phyloP scores from a whole-genome alignment of 2,329 filamentous ascomycete species.

The Arthrobotrys entomopaga region DNA sequence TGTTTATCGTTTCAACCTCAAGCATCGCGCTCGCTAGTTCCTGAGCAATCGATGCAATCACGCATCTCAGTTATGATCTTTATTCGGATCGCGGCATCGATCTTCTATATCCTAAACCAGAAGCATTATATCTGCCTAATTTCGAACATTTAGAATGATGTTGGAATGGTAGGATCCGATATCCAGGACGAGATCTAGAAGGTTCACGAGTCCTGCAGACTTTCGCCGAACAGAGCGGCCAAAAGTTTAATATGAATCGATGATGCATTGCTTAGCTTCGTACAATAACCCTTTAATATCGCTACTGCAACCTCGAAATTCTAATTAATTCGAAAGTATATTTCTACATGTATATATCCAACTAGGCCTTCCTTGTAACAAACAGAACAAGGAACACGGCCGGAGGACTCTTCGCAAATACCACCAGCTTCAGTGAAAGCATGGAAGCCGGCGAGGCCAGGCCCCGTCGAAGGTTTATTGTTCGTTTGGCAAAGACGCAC shows the following conservation, averaged over 20 bases:
- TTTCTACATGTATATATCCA: background rate
- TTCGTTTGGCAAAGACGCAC: slow-evolving; percentile 6
- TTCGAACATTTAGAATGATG: too few species aligned
- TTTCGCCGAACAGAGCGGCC: too few species aligned
- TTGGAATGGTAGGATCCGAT: too few species aligned
- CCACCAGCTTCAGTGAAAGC: background rate
- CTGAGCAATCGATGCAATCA: too few species aligned
- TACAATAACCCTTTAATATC: slow-evolving; percentile 5
- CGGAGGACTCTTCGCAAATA: background rate
- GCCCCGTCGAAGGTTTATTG: background rate
- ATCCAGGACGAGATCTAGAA: too few species aligned
- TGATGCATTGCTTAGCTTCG: too few species aligned
- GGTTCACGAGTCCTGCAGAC: too few species aligned
- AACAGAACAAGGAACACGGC: background rate
- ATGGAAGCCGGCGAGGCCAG: too few species aligned
- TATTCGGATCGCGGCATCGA: background rate
- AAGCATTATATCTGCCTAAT: too few species aligned
- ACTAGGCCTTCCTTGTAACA: background rate
- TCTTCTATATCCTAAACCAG: background rate
- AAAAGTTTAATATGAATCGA: too few species aligned
- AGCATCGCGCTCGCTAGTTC: slow-evolving; percentile 20
- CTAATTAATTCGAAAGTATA: too few species aligned
- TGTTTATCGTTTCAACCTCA: slow-evolving; percentile 17
- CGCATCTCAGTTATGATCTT: background rate
- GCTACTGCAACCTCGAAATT: slow-evolving; percentile 1